Percentiles rank a stretch among this genome's conserved stretches.
These are phyloP conservation scores for Rhododendron ferrugineum DNA, from an alignment of 148 eudicot species.

Conservation along the genomic window DNA sequence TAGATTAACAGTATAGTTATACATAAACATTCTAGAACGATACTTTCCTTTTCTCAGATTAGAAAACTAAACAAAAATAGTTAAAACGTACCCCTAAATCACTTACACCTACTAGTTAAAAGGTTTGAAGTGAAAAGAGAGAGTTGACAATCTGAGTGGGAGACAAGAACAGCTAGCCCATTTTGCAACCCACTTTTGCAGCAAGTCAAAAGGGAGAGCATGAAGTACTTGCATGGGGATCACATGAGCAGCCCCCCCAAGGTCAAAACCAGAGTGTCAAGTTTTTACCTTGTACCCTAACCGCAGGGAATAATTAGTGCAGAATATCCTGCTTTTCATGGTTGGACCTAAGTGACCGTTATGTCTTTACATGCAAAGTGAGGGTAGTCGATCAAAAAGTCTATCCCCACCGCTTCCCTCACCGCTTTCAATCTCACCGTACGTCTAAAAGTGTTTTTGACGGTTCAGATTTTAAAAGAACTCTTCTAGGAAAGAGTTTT, in stretches of 20 bases:
- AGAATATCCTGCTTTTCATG: not conserved
- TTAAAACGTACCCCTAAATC: not conserved
- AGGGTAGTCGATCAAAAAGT: not conserved
- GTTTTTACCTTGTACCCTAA: not conserved
- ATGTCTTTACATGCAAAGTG: not conserved
- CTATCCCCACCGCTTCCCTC: too few relatives aligned
- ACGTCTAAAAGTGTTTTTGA: too few relatives aligned
- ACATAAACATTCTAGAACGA: not conserved
- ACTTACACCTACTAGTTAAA: not conserved
- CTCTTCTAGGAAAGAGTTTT: too few relatives aligned
- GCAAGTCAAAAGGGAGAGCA: slow-evolving; percentile 6
- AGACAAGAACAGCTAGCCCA: slow-evolving; percentile 14
- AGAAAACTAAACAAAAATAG: not conserved
- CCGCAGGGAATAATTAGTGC: not conserved
- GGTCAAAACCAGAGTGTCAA: not conserved
- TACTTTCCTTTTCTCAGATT: not conserved
- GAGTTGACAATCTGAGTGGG: slow-evolving; percentile 17
- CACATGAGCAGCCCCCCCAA: not conserved
- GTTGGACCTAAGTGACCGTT: not conserved
- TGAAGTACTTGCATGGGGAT: not conserved
- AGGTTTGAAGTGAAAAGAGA: slow-evolving; percentile 5
- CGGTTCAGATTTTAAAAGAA: rapidly evolving
- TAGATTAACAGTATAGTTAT: not conserved
- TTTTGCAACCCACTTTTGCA: slow-evolving; percentile 6
- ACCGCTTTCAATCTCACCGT: too few relatives aligned